Conservation (phyloP, 495 filamentous ascomycete genomes). For the Extremus antarcticus region DNA sequence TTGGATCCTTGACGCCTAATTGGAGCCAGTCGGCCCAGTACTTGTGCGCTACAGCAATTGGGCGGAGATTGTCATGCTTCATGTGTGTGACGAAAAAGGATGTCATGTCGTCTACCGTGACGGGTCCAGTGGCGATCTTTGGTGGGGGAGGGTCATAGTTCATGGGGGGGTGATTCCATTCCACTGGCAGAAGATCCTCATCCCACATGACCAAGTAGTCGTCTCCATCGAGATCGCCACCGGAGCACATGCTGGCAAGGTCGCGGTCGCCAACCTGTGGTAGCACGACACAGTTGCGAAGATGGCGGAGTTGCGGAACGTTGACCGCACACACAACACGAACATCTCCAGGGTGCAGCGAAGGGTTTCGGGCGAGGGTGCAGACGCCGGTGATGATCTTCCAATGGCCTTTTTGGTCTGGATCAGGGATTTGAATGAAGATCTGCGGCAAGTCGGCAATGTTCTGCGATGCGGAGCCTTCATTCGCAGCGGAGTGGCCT, state of each 20-base stretch:
- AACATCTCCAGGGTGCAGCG: conserved; percentile 87
- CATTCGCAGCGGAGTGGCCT: conserved; percentile 46
- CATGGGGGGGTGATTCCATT: conserved; percentile 69
- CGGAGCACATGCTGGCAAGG: conserved; percentile 86
- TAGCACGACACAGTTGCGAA: conserved; percentile 78
- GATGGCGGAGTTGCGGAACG: conserved; percentile 55
- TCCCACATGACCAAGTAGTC: conserved; percentile 97
- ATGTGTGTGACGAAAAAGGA: conserved; percentile 88
- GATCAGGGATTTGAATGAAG: conserved; percentile 61
- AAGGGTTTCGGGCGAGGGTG: conserved; percentile 82
- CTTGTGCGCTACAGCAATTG: conserved; percentile 75
- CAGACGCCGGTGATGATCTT: conserved; percentile 68
- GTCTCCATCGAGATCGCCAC: conserved; percentile 92
- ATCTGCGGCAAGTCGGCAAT: conserved; percentile 58
- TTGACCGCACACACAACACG: conserved; percentile 81
- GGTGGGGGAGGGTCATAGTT: conserved; percentile 46
- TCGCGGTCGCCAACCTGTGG: conserved; percentile 76
- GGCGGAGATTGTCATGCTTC: conserved; percentile 73
- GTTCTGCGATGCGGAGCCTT: conserved; percentile 29
- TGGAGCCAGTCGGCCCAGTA: conserved; percentile 57
- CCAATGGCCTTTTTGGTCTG: conserved; percentile 40
- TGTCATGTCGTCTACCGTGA: conserved; percentile 58
- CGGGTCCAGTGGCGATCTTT: conserved; percentile 42
- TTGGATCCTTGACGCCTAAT: conserved; percentile 53
- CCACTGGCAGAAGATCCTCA: conserved; percentile 52